phyloP scores from a whole-genome alignment of 768 basidiomycete species.

The Boletus tylopilopsis region DNA sequence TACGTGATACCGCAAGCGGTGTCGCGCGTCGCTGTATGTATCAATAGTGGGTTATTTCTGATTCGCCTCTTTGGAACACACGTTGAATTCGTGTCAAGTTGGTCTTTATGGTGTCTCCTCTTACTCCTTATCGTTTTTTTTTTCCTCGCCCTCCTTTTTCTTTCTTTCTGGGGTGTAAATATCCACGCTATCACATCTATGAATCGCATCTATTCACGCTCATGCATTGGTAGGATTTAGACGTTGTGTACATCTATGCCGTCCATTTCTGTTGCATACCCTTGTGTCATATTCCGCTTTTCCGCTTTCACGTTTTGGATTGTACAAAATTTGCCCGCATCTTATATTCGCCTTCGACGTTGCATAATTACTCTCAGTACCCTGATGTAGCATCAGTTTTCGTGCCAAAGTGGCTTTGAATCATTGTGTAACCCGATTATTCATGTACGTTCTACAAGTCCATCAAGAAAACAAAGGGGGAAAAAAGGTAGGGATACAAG shows the following conservation, averaged over 20 bases:
- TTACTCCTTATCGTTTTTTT: conserved; percentile 5
- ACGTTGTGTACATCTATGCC: conserved; percentile 17
- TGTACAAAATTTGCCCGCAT: conserved; percentile 19
- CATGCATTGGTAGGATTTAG: conserved; percentile 25
- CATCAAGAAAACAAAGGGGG: neutral
- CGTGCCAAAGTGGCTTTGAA: conserved; percentile 4
- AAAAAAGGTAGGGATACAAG: conserved; percentile 9
- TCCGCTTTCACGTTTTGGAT: conserved; percentile 11
- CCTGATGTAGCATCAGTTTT: conserved; percentile 20
- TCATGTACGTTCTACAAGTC: conserved; percentile 1
- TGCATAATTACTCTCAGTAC: conserved; percentile 17
- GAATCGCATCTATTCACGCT: conserved; percentile 3
- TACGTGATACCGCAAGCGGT: conserved; percentile 7
- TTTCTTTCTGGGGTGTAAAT: neutral
- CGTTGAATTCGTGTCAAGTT: neutral
- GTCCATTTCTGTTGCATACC: conserved; percentile 3
- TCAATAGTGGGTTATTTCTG: conserved; percentile 9
- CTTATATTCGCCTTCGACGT: conserved; percentile 5
- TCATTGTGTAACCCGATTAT: conserved; percentile 10
- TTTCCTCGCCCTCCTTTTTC: neutral
- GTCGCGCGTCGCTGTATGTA: conserved; percentile 5
- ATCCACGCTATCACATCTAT: conserved; percentile 7
- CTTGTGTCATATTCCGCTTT: conserved; percentile 13
- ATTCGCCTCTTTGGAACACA: conserved; percentile 1
- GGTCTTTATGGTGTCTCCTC: neutral